Evolutionary conservation across 2,329 filamentous ascomycete species (phyloP).

Genomic region (Beauveria australis): DNA sequence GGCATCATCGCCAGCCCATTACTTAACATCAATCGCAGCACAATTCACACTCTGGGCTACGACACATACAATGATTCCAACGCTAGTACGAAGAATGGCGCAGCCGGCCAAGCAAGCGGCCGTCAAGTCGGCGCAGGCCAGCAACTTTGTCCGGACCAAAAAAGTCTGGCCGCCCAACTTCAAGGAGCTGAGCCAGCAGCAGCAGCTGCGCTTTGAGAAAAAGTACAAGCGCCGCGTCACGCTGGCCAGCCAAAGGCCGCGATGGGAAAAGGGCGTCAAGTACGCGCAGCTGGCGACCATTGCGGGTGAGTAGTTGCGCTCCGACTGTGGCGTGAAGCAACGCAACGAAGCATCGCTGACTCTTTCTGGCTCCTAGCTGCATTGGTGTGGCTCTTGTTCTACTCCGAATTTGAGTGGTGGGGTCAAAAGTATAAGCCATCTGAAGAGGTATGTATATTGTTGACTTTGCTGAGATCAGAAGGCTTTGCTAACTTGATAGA

Average conservation of each 20-base stretch:
- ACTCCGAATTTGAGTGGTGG: conserved; percentile 36
- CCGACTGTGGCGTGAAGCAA: not conserved
- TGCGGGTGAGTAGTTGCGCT: conserved; percentile 36
- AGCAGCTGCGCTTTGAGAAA: conserved; percentile 72
- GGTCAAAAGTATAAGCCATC: conserved; percentile 34
- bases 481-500: conserved; percentile 18
- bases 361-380: conserved; percentile 20
- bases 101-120: conserved; percentile 22
- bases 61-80: conserved; percentile 25
- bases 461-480: not conserved
- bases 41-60: not conserved
- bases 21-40: not conserved
- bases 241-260: conserved; percentile 52
- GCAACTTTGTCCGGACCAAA: conserved; percentile 56
- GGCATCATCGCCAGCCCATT: not conserved
- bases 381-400: conserved; percentile 32
- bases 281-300: conserved; percentile 55
- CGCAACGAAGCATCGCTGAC: conserved; percentile 9
- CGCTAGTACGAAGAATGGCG: conserved; percentile 25
- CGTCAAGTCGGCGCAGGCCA: conserved; percentile 27
- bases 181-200: conserved; percentile 56
- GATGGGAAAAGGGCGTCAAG: conserved; percentile 57
- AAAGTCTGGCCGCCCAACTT: conserved; percentile 76
- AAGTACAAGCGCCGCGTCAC: conserved; percentile 65
- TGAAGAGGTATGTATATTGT: conserved; percentile 26